Conservation (phyloP, 495 filamentous ascomycete genomes). For the Talaromyces trachyspermus region DNA sequence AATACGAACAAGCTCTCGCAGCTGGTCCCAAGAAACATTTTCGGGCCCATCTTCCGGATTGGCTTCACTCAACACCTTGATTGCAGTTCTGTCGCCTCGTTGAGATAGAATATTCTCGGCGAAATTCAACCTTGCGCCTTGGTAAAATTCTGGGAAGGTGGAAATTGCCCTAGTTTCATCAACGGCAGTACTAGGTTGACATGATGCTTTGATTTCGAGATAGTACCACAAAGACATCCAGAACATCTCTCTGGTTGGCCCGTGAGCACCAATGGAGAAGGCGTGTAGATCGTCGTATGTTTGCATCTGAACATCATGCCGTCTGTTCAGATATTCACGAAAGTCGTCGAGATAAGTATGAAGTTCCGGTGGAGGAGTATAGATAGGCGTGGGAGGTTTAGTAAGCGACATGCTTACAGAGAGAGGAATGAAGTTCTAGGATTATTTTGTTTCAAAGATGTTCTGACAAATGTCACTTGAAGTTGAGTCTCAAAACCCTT, state of each 20-base stretch:
- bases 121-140: conserved; percentile 60
- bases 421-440: too few relatives aligned
- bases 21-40: conserved; percentile 50
- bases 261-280: conserved; percentile 1
- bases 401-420: not conserved
- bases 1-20: conserved; percentile 42
- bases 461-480: not conserved
- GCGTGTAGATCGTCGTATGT: conserved; percentile 15
- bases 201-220: conserved; percentile 19
- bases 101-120: conserved; percentile 59
- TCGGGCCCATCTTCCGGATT: conserved; percentile 45
- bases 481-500: too few relatives aligned
- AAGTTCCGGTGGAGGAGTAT: not conserved
- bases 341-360: conserved; percentile 14
- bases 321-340: conserved; percentile 16
- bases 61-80: conserved; percentile 61
- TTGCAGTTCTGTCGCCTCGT: conserved; percentile 48
- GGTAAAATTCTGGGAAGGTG: conserved; percentile 50
- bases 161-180: conserved; percentile 56
- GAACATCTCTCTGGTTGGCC: conserved; percentile 15
- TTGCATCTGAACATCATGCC: conserved; percentile 11
- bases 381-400: not conserved
- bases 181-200: conserved; percentile 44
- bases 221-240: conserved; percentile 17
- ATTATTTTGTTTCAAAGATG: not conserved